A percentile compares a stretch with the other conserved stretches of the same genome.
These are phyloP conservation scores for Leccinum subtestaceum DNA, from an alignment of 768 basidiomycete species.

Conservation along the genomic window DNA sequence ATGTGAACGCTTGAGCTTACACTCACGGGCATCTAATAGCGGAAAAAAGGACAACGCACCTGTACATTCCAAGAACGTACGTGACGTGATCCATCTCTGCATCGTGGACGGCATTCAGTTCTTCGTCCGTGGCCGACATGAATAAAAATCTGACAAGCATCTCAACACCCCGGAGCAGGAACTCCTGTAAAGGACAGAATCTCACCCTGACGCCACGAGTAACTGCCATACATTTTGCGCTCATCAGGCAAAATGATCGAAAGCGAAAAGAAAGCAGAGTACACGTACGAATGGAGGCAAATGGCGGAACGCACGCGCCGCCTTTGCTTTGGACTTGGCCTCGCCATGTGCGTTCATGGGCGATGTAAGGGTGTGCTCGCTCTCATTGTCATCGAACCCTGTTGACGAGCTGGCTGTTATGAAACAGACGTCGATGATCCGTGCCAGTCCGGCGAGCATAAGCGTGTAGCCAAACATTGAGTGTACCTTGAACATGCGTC, in stretches of 20 bases:
- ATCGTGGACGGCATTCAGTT: conserved; percentile 66
- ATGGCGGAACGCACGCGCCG: conserved; percentile 71
- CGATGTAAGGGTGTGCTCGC: conserved; percentile 66
- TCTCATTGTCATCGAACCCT: conserved; percentile 48
- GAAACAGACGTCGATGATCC: conserved; percentile 85
- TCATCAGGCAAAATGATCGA: conserved; percentile 2
- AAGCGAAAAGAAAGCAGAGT: not conserved
- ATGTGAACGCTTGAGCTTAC: not conserved
- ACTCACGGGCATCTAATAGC: not conserved
- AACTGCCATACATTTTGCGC: conserved; percentile 39
- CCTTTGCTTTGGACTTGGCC: conserved; percentile 30
- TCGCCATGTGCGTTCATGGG: conserved; percentile 16
- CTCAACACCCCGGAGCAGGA: not conserved
- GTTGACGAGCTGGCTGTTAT: conserved; percentile 42
- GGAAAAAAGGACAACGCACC: conserved; percentile 39
- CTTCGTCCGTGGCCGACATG: conserved; percentile 94
- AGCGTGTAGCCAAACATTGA: conserved; percentile 81
- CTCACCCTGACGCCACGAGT: conserved; percentile 70
- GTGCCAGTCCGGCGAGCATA: conserved; percentile 75
- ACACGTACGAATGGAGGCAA: conserved; percentile 82
- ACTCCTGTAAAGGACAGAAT: not conserved
- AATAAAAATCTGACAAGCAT: conserved; percentile 61
- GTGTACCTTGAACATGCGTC: conserved; percentile 55
- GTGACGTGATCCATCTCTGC: conserved; percentile 89
- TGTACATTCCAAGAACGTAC: conserved; percentile 81